Base-by-base conservation (phyloP, 176 grass and related monocot species). In the Zizania latifolia region DNA sequence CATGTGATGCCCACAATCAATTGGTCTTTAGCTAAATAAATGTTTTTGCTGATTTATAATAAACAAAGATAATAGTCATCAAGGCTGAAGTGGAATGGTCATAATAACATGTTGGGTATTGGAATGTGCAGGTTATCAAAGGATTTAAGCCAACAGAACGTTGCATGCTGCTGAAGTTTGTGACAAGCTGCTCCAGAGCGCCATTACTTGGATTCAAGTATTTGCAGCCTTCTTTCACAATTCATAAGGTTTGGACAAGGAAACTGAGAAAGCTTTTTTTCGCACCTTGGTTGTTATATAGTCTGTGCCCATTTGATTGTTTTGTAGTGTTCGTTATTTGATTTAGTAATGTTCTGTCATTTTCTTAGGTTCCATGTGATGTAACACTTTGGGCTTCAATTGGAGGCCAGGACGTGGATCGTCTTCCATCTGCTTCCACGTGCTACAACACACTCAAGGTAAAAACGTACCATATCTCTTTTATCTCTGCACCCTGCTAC, bases 361-460 rank as follows among this genome's bases (percentile, higher is more conserved):
- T 71, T 65, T 10, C 27, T 45, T 65, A 97, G 94, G 94, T 97
- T 61, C 68, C 91, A 62, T 97, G 94, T 44, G 94, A 97, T 66
- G 54, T 93, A 24, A 82, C 94, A 43, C 83, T 97, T 58, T 97
- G 91, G 94, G 94, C 94, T 13, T 72, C 91, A 68, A 84, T 97
- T 75, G 94, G 94, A 63, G 94, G 94, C 5, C 94, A 97, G 77
- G 94, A 97, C 51, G 94, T 97, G 23, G 91, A 97, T 19, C 91
- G 94, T 7, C 86, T 93, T 85, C 94, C 94, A 28, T 97, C 94
- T 54, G 90, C 94, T 51, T 97, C 94, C 21, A 97, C 94, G 66
- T 97, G 94, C 80, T 97, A 97, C 83, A 97, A 97, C 19, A 97
- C 88, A 8, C 86, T 97, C 16, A 97, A 97, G 88, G 94, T 91